Evolutionary conservation across 192 early-diverging fungal species (phyloP), one percentile per base, ranked within the genome.

Genomic region (Rhizophagus prolifer): DNA sequence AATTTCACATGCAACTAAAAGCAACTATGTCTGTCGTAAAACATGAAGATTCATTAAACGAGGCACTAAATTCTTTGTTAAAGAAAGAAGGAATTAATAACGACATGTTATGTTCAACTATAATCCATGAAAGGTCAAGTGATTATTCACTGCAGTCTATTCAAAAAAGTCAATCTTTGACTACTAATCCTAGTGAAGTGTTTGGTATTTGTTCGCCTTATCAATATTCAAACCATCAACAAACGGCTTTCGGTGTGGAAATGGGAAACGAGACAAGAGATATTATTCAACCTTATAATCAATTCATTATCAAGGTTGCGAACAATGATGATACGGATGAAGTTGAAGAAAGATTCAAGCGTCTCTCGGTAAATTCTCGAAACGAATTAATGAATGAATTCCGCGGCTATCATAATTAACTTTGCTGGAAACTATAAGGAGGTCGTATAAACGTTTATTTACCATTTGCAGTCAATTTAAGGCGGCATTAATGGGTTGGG

Each of bases 311-410:
- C 28, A 36, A 19, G 28, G 21, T 67, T 9, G 34, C 12, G 28
- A 36, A 34, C 21, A 67, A 67, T 3, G 65, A 67, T n/a, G 65
- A 67, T 36, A 10, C 65, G 13, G 65, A 67, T 41, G 65, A 67
- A 25, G 65, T 67, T 6, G 65, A 67, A 41, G 19, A 67, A 38
- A 67, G 9, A 67, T 67, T 67, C 28, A 67, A 67, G 16, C 4
- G 16, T 21, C 47, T 54, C 14, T 54, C 47, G 16, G 47, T 54
- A 54, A 54, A 14, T 19, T 21, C 47, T 54, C 14, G 46, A 14
- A 47, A 47, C 5, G 46, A 47, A 14, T 47, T 47, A 4, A 47
- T 54, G 47, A 54, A 19, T 19, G 16, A 54, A 54, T 54, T 54
- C 47, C 0, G 47, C 4, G 13, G 14, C 47, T 54, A 54, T 54